phyloP scores from a whole-genome alignment of 106 monocot genomes.

The Dioscorea dumetorum region DNA sequence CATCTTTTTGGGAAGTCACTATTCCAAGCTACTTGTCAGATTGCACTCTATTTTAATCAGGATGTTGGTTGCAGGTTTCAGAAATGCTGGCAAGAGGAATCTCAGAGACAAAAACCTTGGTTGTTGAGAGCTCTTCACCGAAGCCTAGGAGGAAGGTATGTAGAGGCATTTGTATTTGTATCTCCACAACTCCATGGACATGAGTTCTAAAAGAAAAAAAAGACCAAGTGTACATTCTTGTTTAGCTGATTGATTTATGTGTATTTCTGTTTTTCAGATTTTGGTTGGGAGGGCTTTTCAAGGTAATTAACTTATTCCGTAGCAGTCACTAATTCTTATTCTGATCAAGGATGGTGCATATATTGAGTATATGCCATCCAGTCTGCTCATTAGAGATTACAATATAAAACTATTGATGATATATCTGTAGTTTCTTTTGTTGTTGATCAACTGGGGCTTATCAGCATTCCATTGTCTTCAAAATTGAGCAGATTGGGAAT shows the following conservation, averaged over 20 bases:
- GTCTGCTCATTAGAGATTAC: no score
- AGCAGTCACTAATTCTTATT: not conserved
- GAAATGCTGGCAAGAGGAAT: conserved; percentile 77
- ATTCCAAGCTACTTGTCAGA: no score
- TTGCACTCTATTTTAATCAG: no score
- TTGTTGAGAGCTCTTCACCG: conserved; percentile 71
- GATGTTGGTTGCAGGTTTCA: conserved; percentile 49
- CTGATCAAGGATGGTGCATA: not conserved
- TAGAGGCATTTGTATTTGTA: conserved; percentile 1
- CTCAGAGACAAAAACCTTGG: conserved; percentile 78
- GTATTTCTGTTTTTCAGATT: conserved; percentile 50
- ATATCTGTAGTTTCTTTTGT: no score
- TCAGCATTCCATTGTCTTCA: no score
- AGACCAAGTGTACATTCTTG: no score
- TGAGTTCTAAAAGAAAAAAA: no score
- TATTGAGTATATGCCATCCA: no score
- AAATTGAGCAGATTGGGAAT: conserved; percentile 68
- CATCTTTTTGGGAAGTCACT: no score
- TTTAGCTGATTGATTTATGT: conserved; percentile 5
- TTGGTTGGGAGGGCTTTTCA: conserved; percentile 95
- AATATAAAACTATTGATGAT: no score
- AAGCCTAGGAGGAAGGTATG: conserved; percentile 87
- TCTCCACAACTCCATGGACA: not conserved
- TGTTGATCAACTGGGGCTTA: no score
- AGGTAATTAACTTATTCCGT: conserved; percentile 23